Conservation (phyloP, 2,329 filamentous ascomycete species). For the Stagonosporopsis rhizophila region DNA sequence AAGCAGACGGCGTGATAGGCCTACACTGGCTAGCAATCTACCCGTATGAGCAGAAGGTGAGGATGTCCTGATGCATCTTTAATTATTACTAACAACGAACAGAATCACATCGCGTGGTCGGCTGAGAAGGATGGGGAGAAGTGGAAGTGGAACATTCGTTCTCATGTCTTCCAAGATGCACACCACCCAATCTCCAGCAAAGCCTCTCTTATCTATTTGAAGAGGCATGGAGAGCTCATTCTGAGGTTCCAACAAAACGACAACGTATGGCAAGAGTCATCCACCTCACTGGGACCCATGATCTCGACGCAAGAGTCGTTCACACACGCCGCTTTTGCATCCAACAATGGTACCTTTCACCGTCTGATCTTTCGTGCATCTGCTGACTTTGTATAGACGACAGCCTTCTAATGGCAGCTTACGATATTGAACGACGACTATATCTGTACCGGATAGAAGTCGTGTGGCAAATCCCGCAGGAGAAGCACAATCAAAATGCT, state of each 20-base stretch:
- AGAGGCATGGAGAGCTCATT: constrained; percentile 74
- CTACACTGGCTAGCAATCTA: constrained; percentile 76
- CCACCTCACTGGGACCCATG: constrained; percentile 76
- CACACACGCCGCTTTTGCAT: constrained; percentile 54
- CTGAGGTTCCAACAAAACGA: constrained; percentile 80
- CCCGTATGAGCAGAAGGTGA: constrained; percentile 51
- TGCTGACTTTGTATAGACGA: constrained; percentile 39
- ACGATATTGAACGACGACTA: constrained; percentile 74
- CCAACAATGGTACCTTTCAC: constrained; percentile 70
- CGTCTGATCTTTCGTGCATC: not conserved
- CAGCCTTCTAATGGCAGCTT: constrained; percentile 69
- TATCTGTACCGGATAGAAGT: constrained; percentile 76
- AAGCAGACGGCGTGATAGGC: constrained; percentile 79
- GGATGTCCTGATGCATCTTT: not conserved
- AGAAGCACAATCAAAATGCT: constrained; percentile 61
- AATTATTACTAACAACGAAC: constrained; percentile 10
- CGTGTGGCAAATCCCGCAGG: constrained; percentile 70
- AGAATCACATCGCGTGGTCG: constrained; percentile 50
- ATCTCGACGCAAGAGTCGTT: constrained; percentile 63
- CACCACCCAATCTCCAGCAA: constrained; percentile 75
- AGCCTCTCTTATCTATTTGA: constrained; percentile 78
- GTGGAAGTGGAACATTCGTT: constrained; percentile 74
- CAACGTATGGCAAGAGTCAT: constrained; percentile 73
- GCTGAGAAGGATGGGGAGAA: constrained; percentile 51
- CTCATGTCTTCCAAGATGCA: constrained; percentile 72